A percentile compares a stretch with the other conserved stretches of the same genome.
These are phyloP conservation scores for Rhododendron simsii DNA, from an alignment of 148 eudicot genomes.

Conservation along the genomic window DNA sequence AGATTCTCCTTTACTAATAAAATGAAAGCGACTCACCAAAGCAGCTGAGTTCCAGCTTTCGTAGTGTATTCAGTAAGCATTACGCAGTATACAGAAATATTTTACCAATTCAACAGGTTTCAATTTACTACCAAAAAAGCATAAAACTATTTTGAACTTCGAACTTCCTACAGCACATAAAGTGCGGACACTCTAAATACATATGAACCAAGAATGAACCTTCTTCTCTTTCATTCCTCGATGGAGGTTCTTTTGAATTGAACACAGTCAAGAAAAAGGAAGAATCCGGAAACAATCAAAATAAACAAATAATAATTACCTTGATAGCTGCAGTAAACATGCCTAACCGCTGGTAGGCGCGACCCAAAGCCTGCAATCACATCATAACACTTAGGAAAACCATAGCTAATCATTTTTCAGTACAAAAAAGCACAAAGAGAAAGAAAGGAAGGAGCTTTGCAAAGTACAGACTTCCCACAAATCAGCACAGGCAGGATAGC, in stretches of 20 bases:
- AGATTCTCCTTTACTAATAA: not conserved
- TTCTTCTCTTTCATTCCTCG: not conserved
- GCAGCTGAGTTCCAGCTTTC: slow-evolving; percentile 1
- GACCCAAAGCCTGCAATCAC: slow-evolving; percentile 65
- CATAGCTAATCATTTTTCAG: not conserved
- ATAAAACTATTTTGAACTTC: not conserved
- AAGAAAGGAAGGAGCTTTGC: not conserved
- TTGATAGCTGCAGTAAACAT: slow-evolving; percentile 96
- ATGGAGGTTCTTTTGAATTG: not conserved
- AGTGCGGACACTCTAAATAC: slow-evolving; percentile 4
- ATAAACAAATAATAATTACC: slow-evolving; percentile 32
- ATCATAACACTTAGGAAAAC: not conserved
- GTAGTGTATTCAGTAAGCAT: not conserved
- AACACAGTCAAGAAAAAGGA: not conserved
- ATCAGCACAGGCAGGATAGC: slow-evolving; percentile 78
- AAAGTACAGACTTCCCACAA: slow-evolving; percentile 84
- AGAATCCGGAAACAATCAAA: not conserved
- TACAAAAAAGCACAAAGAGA: not conserved
- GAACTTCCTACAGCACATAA: not conserved
- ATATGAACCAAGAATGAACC: not conserved
- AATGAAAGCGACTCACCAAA: not conserved
- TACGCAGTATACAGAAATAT: not conserved
- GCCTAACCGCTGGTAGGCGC: slow-evolving; percentile 82
- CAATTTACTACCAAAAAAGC: not conserved
- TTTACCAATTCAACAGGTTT: not conserved